These are phyloP conservation scores for Sequoia sempervirens DNA, from an alignment of 75 land plant genomes.

Conservation along the genomic window DNA sequence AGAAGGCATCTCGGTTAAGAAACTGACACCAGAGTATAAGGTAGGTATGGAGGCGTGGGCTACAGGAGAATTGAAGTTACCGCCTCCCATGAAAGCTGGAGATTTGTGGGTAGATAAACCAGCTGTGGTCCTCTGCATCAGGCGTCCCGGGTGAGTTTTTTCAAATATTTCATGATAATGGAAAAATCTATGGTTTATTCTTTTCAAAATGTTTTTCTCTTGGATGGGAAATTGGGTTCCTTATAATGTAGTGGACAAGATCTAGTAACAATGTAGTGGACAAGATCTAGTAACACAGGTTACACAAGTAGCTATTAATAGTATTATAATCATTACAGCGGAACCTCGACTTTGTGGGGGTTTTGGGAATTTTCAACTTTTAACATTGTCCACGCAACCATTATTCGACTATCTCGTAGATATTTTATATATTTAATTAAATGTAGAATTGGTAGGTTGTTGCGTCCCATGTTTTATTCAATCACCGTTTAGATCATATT, in stretches of 20 bases:
- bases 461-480: no score
- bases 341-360: no score
- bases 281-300: no score
- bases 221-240: not conserved
- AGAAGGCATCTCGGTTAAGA: slow-evolving; percentile 49
- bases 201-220: not conserved
- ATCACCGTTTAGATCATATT: no score
- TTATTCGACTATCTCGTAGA: no score
- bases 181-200: not conserved
- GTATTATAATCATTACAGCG: no score
- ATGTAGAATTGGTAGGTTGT: no score
- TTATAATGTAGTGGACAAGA: not conserved
- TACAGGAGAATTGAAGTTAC: slow-evolving; percentile 19
- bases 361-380: no score
- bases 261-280: no score
- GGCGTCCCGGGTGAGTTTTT: slow-evolving; percentile 59
- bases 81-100: slow-evolving; percentile 47
- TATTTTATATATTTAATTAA: no score
- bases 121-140: slow-evolving; percentile 42
- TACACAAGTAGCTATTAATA: no score
- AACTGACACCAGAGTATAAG: slow-evolving; percentile 54
- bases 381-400: no score
- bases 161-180: not conserved
- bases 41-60: slow-evolving; percentile 40
- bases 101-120: slow-evolving; percentile 55